These are phyloP conservation scores for Diaporthe amygdali DNA, from an alignment of 2,329 filamentous ascomycete species.

Conservation along the genomic window DNA sequence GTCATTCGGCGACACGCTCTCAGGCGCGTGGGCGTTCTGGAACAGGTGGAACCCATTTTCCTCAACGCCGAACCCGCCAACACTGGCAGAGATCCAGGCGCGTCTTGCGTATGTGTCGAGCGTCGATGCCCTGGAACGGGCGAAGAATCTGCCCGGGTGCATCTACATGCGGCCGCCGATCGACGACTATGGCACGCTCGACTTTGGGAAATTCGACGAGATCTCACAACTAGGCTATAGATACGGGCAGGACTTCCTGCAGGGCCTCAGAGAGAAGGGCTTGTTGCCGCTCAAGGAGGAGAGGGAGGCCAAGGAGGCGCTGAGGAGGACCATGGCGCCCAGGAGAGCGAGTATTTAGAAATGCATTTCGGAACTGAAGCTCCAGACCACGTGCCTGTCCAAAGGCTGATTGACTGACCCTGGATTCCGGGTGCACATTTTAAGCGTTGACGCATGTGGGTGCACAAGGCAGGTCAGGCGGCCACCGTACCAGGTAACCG, in stretches of 20 bases:
- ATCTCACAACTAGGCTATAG: constrained; percentile 89
- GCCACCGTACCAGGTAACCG: background rate
- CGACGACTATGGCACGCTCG: constrained; percentile 89
- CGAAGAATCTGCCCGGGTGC: constrained; percentile 89
- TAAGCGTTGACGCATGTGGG: constrained; percentile 17
- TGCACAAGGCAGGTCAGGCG: constrained; percentile 18
- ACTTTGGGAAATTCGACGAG: constrained; percentile 98
- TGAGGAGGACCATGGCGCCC: constrained; percentile 80
- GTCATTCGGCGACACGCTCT: constrained; percentile 90
- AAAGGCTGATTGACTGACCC: too few species aligned
- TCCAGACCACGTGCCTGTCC: background rate
- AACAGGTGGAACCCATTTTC: constrained; percentile 99
- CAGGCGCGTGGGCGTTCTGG: constrained; percentile 90
- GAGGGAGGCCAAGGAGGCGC: constrained; percentile 76
- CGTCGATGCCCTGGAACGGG: constrained; percentile 91
- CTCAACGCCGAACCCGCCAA: constrained; percentile 86
- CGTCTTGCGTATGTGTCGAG: constrained; percentile 93
- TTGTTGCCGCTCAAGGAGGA: constrained; percentile 73
- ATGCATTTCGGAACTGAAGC: background rate
- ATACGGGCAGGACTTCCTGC: constrained; percentile 82
- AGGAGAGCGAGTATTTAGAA: constrained; percentile 76
- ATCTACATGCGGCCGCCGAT: constrained; percentile 97
- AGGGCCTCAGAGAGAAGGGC: constrained; percentile 78
- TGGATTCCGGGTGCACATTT: background rate
- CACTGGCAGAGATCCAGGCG: constrained; percentile 93